Base-by-base conservation (phyloP, 805 yeast species). In the Metschnikowia corniflorae region DNA sequence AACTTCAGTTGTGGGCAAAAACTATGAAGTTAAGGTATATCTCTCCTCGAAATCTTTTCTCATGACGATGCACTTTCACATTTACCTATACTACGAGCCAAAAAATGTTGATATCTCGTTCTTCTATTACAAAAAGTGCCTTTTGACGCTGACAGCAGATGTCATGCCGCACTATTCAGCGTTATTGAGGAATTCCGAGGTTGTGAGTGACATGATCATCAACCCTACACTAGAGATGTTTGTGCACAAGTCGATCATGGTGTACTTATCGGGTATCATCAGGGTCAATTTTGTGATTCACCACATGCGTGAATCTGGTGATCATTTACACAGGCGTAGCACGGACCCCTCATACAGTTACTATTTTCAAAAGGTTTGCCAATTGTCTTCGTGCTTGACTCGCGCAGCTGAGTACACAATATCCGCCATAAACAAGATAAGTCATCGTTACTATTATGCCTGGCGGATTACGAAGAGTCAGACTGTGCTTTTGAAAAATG, bases 381-480 rank as follows among this genome's bases (percentile, higher is more conserved):
- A 41, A 31, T 34, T 39, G 2, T 47, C 51, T 2, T 46, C 50
- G 2, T 34, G 48, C 20, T 35, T 47, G 17, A 47, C 50, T 2
- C 28, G 50, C 16, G 63, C 63, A 4, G 65, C 61, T 5, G 58
- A 45, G 32, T 47, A 36, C 31, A 45, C 44, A 4, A 43, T 47
- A 13, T 35, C 40, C 7, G 47, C 45, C 3, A 43, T 65, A 14
- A 68, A 60, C 14, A 64, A 66, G 26, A 57, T 82, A 23, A 75
- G 85, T 15, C 65, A 61, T 17, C 68, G 77, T 44, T 82, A 80
- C 51, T 78, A 77, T 40, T 80, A 79, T 51, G 83, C 87, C 2
- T 78, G 81, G 78, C 72, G 83, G 57, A 70, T 82, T 53, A 67
- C 76, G 24, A 80, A 79, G 48, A 80, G 84, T 0, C 75, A 73